Evolutionary conservation across 2,329 filamentous ascomycete species (phyloP).

Genomic region (Nemania sp.): DNA sequence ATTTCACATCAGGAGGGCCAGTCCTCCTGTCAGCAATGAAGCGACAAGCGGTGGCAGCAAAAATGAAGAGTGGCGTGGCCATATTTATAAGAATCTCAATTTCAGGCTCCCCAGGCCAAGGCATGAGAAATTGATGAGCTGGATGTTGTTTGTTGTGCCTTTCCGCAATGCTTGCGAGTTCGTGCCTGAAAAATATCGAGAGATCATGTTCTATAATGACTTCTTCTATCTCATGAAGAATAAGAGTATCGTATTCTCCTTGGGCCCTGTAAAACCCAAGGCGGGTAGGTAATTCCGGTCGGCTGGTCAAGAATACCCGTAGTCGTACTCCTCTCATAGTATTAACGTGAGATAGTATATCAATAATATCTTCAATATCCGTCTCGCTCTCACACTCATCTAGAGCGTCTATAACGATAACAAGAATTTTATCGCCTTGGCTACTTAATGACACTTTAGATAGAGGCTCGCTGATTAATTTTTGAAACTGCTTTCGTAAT

Average conservation of each 20-base stretch:
- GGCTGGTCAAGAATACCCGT: conserved; percentile 46
- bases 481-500: conserved; percentile 6
- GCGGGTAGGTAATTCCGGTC: conserved; percentile 45
- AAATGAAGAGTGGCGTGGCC: conserved; percentile 38
- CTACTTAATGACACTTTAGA: not conserved
- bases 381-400: not conserved
- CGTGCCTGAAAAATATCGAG: conserved; percentile 36
- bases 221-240: conserved; percentile 43
- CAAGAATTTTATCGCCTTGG: not conserved
- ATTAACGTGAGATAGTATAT: not conserved
- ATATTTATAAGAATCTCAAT: conserved; percentile 22
- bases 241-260: conserved; percentile 37
- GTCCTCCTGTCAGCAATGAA: conserved; percentile 25
- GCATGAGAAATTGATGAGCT: conserved; percentile 12
- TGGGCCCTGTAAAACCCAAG: conserved; percentile 41
- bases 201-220: conserved; percentile 44
- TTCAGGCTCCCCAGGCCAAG: conserved; percentile 38
- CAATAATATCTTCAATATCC: not conserved
- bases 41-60: conserved; percentile 36
- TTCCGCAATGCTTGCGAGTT: conserved; percentile 37
- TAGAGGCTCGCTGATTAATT: conserved; percentile 3
- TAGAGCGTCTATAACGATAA: conserved; percentile 13
- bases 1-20: conserved; percentile 1
- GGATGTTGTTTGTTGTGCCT: conserved; percentile 24
- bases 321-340: not conserved